Base-by-base conservation (phyloP, 148 eudicot species). In the Nepenthes gracilis region DNA sequence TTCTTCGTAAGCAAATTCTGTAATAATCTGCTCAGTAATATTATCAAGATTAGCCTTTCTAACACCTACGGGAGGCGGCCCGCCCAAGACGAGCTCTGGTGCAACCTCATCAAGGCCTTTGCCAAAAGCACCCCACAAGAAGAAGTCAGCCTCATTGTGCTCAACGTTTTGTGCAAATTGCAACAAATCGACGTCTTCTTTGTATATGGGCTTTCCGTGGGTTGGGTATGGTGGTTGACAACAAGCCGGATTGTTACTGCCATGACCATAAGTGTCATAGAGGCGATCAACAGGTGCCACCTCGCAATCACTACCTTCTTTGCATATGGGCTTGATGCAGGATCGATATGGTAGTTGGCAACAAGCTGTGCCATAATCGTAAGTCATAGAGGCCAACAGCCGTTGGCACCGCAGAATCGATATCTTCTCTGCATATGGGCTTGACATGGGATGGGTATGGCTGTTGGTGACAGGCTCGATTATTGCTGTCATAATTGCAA, bases 1-100 rank as follows among this genome's bases (percentile, higher is more conserved):
- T 78, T 90, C 97, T 64, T 86, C 80, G 40, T 13, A 71, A 3
- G 60, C 97, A 57, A 90, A 86, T 54, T 90, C 86, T 9, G 34
- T 68, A 37, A 86, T 72, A n/a, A 86, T 78, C 45, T 48, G 35
- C 35, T 32, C 1, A 0, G 74, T 67, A 11, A 78, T 33, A 33
- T 51, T 12, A 60, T 81, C 88, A 36, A 90, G 91, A 60, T 84
- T 84, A 14, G 97, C 97, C 65, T 82, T 82, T 11, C 65, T 76
- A 35, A 61, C 90, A 1, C 91, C 95, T 9, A 84, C 77, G 0
- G 97, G 97, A 14, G 88, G 90, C 3, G 95, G 97, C 6, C 97
- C 97, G 0, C 91, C 88, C 52, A 6, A 60, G 15, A 68, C 68
- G 33, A 90, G 62, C n/a, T 71, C 34, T 0, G 97, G 97, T 4